Evolutionary conservation across 1,139 yeast species (phyloP).

Genomic region (Debaryomyces udenii): DNA sequence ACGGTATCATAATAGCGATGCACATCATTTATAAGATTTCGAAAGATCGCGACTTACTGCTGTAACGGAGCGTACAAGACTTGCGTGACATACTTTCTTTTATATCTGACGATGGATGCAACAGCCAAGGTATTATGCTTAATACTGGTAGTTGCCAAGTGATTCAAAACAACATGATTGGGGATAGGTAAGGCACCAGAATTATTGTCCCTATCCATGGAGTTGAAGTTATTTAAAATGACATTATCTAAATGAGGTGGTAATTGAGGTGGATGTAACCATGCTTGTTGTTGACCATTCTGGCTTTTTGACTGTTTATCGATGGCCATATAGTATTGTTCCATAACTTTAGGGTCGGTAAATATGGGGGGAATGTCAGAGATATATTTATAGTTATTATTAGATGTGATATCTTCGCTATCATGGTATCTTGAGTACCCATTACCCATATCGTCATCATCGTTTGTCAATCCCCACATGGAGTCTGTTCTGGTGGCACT

Average conservation of each 20-base stretch:
- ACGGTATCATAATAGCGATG: too few species aligned
- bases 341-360: conserved; percentile 68
- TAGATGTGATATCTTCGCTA: conserved; percentile 29
- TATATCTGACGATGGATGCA: conserved; percentile 51
- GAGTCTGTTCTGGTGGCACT: conserved; percentile 45
- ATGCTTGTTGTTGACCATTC: conserved; percentile 65
- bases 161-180: conserved; percentile 66
- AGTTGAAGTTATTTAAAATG: conserved; percentile 51
- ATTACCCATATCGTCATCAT: conserved; percentile 77
- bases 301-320: conserved; percentile 69
- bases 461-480: conserved; percentile 59
- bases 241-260: conserved; percentile 55
- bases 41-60: conserved; percentile 19
- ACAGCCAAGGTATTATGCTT: conserved; percentile 53
- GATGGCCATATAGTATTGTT: conserved; percentile 67
- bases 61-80: conserved; percentile 53
- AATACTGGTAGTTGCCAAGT: conserved; percentile 52
- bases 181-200: conserved; percentile 55
- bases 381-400: conserved; percentile 47
- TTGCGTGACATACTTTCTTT: conserved; percentile 52
- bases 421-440: conserved; percentile 80
- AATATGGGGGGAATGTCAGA: conserved; percentile 87
- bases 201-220: conserved; percentile 47
- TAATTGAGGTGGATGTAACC: conserved; percentile 62
- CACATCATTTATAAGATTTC: too few species aligned